Evolutionary conservation across 768 basidiomycete species (phyloP).

Genomic region (Kwoniella mangroviensis): DNA sequence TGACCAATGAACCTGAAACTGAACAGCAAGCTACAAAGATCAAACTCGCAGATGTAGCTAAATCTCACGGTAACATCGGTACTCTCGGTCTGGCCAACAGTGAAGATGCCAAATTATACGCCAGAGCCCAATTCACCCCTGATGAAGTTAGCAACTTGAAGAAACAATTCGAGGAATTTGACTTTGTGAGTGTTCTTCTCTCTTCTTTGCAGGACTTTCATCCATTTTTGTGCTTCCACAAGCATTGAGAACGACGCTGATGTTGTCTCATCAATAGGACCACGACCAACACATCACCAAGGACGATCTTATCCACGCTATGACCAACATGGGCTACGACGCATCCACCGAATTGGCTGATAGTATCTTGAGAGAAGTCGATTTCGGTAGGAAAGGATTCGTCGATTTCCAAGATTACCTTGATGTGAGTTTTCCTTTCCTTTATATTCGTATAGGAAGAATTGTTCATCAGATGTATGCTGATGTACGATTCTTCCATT

Average conservation of each 20-base stretch:
- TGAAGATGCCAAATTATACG: constrained; percentile 58
- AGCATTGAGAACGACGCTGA: too few species aligned
- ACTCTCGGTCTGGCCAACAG: constrained; percentile 46
- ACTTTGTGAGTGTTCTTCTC: constrained; percentile 50
- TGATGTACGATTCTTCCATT: neutral
- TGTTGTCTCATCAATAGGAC: constrained; percentile 55
- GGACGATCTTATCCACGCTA: constrained; percentile 74
- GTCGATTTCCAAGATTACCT: constrained; percentile 85
- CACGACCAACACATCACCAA: constrained; percentile 65
- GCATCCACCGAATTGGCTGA: constrained; percentile 52
- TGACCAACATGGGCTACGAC: constrained; percentile 74
- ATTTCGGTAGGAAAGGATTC: constrained; percentile 60
- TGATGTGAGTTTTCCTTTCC: constrained; percentile 66
- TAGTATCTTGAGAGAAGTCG: constrained; percentile 58
- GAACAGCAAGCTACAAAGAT: constrained; percentile 39
- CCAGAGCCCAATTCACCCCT: constrained; percentile 65
- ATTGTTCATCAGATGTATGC: too few species aligned
- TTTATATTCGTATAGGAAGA: too few species aligned
- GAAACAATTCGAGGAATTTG: constrained; percentile 53
- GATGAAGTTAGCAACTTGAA: constrained; percentile 62
- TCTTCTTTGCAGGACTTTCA: too few species aligned
- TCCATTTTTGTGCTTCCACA: too few species aligned
- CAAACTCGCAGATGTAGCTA: constrained; percentile 52
- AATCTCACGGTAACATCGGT: constrained; percentile 31
- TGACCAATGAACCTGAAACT: constrained; percentile 7